Percentiles rank a stretch among this genome's conserved stretches.
Evolutionary conservation across 352 stramenopile genomes (phyloP).

Genomic region (Peronospora destructor): DNA sequence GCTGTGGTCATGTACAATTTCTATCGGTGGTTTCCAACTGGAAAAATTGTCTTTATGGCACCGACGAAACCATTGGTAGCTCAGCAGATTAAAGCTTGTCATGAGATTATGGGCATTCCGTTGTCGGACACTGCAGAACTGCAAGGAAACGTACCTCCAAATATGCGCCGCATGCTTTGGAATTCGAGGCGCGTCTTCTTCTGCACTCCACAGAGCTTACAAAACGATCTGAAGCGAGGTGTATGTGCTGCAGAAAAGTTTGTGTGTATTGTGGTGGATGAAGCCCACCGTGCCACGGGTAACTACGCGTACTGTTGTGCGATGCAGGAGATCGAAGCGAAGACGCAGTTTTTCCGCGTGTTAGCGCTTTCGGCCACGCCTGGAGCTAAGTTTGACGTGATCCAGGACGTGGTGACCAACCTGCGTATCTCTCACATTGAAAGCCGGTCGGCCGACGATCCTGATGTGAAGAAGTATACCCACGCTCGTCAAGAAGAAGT

Average conservation of each 20-base stretch:
- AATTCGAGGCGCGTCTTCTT: constrained; percentile 94
- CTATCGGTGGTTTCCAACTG: constrained; percentile 95
- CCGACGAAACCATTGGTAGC: constrained; percentile 96
- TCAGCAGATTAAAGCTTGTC: constrained; percentile 96
- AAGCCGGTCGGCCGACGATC: constrained; percentile 90
- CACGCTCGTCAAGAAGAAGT: constrained; percentile 80
- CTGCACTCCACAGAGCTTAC: constrained; percentile 96
- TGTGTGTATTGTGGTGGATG: constrained; percentile 96
- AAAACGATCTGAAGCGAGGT: constrained; percentile 91
- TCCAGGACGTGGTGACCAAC: constrained; percentile 94
- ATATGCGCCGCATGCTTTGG: constrained; percentile 85
- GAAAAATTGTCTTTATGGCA: constrained; percentile 96
- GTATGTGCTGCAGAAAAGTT: constrained; percentile 77
- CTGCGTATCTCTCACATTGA: constrained; percentile 94
- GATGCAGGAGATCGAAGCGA: constrained; percentile 57
- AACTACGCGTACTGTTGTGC: constrained; percentile 96
- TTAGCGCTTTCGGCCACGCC: constrained; percentile 96
- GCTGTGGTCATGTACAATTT: constrained; percentile 99
- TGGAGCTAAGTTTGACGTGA: constrained; percentile 91
- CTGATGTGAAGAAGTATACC: constrained; percentile 88
- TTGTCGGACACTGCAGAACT: constrained; percentile 75
- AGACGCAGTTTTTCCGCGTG: constrained; percentile 84
- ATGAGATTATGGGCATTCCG: constrained; percentile 92
- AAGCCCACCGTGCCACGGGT: constrained; percentile 94
- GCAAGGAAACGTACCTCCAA: constrained; percentile 71